Evolutionary conservation across 306 rosid species (phyloP), one percentile per base, ranked within the genome.

Genomic region (Betula pendula): DNA sequence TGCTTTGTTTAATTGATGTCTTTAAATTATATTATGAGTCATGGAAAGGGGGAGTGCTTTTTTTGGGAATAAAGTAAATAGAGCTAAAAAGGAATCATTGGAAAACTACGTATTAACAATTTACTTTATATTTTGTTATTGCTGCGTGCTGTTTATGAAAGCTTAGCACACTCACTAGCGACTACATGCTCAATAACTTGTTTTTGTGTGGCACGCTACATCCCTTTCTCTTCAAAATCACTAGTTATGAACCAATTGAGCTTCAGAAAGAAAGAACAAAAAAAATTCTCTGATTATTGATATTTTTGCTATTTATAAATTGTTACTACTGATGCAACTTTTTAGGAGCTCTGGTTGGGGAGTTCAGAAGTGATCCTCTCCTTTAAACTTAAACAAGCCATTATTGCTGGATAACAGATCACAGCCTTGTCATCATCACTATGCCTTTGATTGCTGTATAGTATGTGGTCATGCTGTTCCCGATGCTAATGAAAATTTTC

Each of bases 321-420:
- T 48, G 52, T 48, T 48, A 15, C 19, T 16, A 15, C 19, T 48
- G 52, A 48, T 48, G n/a, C 6, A 42, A 29, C 33, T 29, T 29
- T 29, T 29, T 29, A 29, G 2, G 33, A 29, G 33, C 1, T 29
- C 60, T 53, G n/a, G 60, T 53, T 53, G 60, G 12, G 7, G 27
- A 53, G 60, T 50, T 14, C 49, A 53, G 43, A 24, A 5, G 20
- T 45, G 42, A 68, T 27, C 47, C 40, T 58, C 55, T 38, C 50
- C 63, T 20, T 15, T 17, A 55, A 12, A 5, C 38, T 12, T 19
- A 16, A 11, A 5, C 27, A n/a, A 10, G 35, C 48, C 53, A 58
- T 65, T 63, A 38, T 22, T 70, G 56, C 42, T 82, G 65, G 75
- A 56, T 79, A 59, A 74, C 78, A 20, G 60, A 24, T 47, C 68